phyloP scores from a whole-genome alignment of 176 grass and related monocot species.

The Lolium perenne region DNA sequence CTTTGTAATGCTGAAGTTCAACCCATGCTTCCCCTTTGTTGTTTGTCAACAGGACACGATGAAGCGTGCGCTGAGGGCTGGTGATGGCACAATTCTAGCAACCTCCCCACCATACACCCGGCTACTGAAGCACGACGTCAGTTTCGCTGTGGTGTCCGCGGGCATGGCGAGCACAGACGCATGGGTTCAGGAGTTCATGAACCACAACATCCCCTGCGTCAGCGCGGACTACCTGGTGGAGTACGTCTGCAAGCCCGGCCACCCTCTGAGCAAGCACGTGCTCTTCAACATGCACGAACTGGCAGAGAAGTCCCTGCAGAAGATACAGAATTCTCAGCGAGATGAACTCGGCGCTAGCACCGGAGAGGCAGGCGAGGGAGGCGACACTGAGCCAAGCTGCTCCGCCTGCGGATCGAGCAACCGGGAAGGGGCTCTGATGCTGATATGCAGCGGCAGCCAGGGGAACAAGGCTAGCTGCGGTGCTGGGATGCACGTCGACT shows the following conservation, averaged over 20 bases:
- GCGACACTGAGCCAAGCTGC: constrained; percentile 43
- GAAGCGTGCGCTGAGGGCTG: constrained; percentile 77
- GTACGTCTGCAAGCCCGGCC: constrained; percentile 81
- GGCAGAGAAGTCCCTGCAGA: constrained; percentile 71
- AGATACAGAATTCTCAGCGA: constrained; percentile 45
- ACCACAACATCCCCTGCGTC: constrained; percentile 72
- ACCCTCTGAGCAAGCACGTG: constrained; percentile 71
- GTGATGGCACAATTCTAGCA: constrained; percentile 84
- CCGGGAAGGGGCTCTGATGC: constrained; percentile 55
- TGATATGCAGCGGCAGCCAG: constrained; percentile 57
- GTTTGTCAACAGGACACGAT: constrained; percentile 71
- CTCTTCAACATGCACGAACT: constrained; percentile 74
- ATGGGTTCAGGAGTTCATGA: constrained; percentile 79
- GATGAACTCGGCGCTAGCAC: constrained; percentile 8
- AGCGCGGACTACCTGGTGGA: constrained; percentile 89
- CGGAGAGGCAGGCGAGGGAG: constrained; percentile 1
- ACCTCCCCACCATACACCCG: constrained; percentile 91
- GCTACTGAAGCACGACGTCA: constrained; percentile 52
- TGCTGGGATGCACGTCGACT: constrained; percentile 56
- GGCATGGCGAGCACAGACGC: constrained; percentile 52
- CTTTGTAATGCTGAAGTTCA: not conserved
- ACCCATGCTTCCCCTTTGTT: not conserved
- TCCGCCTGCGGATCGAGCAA: constrained; percentile 57
- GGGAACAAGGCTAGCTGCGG: constrained; percentile 51
- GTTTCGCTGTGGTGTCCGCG: constrained; percentile 68